Conservation (phyloP, 768 basidiomycete species). For the Pluteus cervinus region DNA sequence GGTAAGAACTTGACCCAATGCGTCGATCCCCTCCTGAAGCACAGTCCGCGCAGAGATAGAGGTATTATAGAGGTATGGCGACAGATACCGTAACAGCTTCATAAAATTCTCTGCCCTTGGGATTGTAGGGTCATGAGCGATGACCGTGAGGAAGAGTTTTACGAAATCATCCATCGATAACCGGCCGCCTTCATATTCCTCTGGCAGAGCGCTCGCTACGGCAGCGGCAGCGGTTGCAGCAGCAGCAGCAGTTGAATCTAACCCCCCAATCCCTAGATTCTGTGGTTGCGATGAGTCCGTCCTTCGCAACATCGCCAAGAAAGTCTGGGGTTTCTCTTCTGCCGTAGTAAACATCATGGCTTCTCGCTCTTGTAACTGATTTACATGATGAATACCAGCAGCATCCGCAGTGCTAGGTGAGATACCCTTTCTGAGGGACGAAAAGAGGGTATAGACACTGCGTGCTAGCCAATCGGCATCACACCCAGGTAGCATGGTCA, state of each 20-base stretch:
- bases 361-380: constrained; percentile 61
- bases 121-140: constrained; percentile 66
- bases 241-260: no score
- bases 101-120: constrained; percentile 68
- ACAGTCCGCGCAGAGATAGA: constrained; percentile 48
- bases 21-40: constrained; percentile 63
- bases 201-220: no score
- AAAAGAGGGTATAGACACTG: constrained; percentile 53
- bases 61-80: constrained; percentile 51
- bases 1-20: constrained; percentile 50
- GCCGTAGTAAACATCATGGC: constrained; percentile 62
- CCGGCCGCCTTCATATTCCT: constrained; percentile 52
- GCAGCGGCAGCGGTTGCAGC: no score
- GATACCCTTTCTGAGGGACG: constrained; percentile 43
- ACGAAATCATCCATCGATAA: constrained; percentile 63
- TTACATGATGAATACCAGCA: constrained; percentile 62
- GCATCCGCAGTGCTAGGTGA: constrained; percentile 41
- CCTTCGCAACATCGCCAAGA: constrained; percentile 49
- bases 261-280: constrained; percentile 32
- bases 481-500: constrained; percentile 42
- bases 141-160: constrained; percentile 70
- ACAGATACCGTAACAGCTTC: constrained; percentile 48
- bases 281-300: constrained; percentile 35
- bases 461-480: constrained; percentile 48
- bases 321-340: constrained; percentile 69